Base-by-base conservation (phyloP, 2,329 filamentous ascomycete species). In the Sarocladium oryzae region DNA sequence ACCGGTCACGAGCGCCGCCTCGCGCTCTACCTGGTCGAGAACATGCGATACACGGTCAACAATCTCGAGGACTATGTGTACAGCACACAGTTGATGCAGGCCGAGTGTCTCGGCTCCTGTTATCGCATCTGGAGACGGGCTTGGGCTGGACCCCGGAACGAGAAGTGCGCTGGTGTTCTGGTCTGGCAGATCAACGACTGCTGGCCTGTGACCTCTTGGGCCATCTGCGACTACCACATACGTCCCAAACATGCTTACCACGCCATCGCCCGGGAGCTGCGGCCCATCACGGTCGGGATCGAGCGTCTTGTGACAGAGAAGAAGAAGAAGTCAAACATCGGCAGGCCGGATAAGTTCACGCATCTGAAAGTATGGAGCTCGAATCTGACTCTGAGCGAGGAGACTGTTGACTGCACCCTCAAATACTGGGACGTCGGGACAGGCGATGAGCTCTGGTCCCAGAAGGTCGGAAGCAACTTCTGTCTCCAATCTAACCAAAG, bases 1-100 rank as follows among this genome's bases (percentile, higher is more conserved):
- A 82, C 82, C 56, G 86, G 86, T 0, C 84, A 88, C 58, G 85
- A 89, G 63, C 74, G 85, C 36, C 74, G 85, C 35, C 80, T 89
- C 52, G 84, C 85, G 10, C 80, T 83, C 0, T 90, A 90, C 61
- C 69, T 89, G 3, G 78, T 84, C 11, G 86, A 89, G 62, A 89
- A 89, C 67, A 79, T 89, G 60, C 75, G 78, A 2, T 32, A 30
- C 36, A 30, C 32, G 4, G 36, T 38, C n/a, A 26, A n/a, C 48
- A 26, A 24, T n/a, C 33, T 50, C 13, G 48, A 50, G 28, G 46
- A 43, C 33, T 52, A 43, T 11, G 45, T 52, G 5, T 52, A 52
- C 36, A 36, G 43, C 51, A 52, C 74, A 1, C 74, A 77, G 53
- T 60, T 77, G 3, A 69, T 74, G 57, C 74, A 77, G 60, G 68